These are phyloP conservation scores for Taphrina pruni DNA, from an alignment of 1,139 yeast species.

Conservation along the genomic window DNA sequence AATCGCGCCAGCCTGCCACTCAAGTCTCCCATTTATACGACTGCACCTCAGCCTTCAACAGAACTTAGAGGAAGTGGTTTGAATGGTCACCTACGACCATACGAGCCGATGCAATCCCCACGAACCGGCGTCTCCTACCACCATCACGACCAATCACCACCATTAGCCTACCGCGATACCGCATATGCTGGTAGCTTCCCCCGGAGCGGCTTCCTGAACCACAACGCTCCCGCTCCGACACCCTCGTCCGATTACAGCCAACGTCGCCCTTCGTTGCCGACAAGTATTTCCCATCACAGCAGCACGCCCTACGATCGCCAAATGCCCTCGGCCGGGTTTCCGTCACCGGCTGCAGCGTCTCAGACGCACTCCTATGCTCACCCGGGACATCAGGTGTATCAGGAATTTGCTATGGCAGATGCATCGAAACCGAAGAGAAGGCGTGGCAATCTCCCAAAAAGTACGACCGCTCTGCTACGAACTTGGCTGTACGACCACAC, in stretches of 20 bases:
- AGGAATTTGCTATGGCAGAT: slow-evolving; percentile 11
- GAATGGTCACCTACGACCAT: background rate
- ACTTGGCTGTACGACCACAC: slow-evolving; percentile 85
- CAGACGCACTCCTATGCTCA: slow-evolving; percentile 12
- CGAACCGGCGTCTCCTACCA: slow-evolving; percentile 2
- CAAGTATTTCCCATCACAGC: background rate
- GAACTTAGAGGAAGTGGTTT: background rate
- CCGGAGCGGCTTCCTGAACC: background rate
- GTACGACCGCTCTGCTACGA: slow-evolving; percentile 79
- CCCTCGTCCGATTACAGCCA: slow-evolving; percentile 4
- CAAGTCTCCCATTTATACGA: slow-evolving; percentile 12
- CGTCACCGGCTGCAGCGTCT: slow-evolving; percentile 1
- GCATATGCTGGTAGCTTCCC: slow-evolving; percentile 3
- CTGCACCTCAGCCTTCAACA: slow-evolving; percentile 2
- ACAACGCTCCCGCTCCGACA: background rate
- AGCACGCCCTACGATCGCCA: slow-evolving; percentile 27
- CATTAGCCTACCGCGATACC: background rate
- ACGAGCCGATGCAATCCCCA: slow-evolving; percentile 13
- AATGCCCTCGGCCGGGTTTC: slow-evolving; percentile 6
- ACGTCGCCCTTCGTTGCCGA: slow-evolving; percentile 12
- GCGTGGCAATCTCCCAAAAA: slow-evolving; percentile 83
- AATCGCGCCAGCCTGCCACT: slow-evolving; percentile 5
- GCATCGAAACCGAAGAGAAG: slow-evolving; percentile 52
- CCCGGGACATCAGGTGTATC: slow-evolving; percentile 1
- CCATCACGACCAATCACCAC: background rate